Evolutionary conservation across 495 filamentous ascomycete genomes (phyloP).

Genomic region (Astrocystis sublimbata): DNA sequence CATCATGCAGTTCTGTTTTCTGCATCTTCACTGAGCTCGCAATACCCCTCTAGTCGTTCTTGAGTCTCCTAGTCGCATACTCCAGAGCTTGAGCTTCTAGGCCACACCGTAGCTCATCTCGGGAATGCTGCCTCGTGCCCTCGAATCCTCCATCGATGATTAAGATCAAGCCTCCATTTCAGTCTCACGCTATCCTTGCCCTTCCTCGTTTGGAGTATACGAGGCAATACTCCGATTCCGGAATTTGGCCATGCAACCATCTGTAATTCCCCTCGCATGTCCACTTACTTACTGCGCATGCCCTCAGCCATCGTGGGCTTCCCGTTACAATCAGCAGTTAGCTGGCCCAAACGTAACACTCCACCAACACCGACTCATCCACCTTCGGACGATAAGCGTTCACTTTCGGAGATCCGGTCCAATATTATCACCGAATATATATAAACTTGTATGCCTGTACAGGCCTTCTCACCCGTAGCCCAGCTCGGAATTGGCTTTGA

Average conservation of each 20-base stretch:
- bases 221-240: neutral
- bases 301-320: constrained; percentile 5
- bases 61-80: too few species aligned
- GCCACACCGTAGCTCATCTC: neutral
- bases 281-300: neutral
- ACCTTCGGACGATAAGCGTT: constrained; percentile 10
- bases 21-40: neutral
- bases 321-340: neutral
- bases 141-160: neutral
- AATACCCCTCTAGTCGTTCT: too few species aligned
- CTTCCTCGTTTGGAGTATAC: constrained; percentile 1
- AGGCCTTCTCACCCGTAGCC: neutral
- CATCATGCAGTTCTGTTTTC: neutral
- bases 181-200: neutral
- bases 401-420: constrained; percentile 18
- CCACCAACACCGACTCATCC: neutral
- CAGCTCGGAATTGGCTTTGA: neutral
- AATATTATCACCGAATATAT: constrained; percentile 6
- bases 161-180: neutral
- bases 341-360: neutral
- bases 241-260: neutral
- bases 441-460: too few species aligned
- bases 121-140: too few species aligned
- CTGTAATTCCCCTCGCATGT: neutral
- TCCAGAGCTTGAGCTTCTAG: neutral